phyloP scores from a whole-genome alignment of 495 filamentous ascomycete species.

The Neurospora sp. region DNA sequence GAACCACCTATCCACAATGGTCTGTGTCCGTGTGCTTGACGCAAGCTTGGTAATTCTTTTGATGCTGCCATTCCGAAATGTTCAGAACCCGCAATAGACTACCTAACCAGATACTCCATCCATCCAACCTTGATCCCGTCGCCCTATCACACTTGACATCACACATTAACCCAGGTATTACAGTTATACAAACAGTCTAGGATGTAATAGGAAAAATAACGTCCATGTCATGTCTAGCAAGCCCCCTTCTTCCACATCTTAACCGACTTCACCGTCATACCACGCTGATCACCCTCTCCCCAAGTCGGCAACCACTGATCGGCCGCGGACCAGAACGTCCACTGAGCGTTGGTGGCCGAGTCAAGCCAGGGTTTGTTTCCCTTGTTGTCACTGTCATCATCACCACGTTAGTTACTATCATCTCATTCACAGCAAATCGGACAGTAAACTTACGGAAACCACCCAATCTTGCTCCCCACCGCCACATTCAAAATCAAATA shows the following conservation, averaged over 20 bases:
- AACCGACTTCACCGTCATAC: constrained; percentile 51
- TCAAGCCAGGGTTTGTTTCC: constrained; percentile 58
- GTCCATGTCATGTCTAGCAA: not conserved
- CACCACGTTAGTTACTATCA: not conserved
- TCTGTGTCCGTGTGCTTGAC: not conserved
- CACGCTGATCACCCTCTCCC: constrained; percentile 33
- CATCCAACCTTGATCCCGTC: not conserved
- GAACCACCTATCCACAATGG: not conserved
- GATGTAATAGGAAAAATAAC: not conserved
- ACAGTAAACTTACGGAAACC: constrained; percentile 33
- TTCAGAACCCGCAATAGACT: not conserved
- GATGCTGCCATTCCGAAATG: not conserved
- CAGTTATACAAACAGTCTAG: not conserved
- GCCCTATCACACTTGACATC: not conserved
- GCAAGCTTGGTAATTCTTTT: not conserved
- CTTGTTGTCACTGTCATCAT: constrained; percentile 33
- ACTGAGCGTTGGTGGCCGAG: constrained; percentile 31
- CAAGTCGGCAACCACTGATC: constrained; percentile 54
- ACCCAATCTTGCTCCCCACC: constrained; percentile 55
- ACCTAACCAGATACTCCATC: not conserved
- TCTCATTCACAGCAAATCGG: not conserved
- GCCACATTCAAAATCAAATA: constrained; percentile 59
- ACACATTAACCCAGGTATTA: not conserved
- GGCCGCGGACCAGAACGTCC: constrained; percentile 48
- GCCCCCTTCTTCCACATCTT: constrained; percentile 28